Evolutionary conservation across 2,329 filamentous ascomycete genomes (phyloP).

Genomic region (Cytospora mali): DNA sequence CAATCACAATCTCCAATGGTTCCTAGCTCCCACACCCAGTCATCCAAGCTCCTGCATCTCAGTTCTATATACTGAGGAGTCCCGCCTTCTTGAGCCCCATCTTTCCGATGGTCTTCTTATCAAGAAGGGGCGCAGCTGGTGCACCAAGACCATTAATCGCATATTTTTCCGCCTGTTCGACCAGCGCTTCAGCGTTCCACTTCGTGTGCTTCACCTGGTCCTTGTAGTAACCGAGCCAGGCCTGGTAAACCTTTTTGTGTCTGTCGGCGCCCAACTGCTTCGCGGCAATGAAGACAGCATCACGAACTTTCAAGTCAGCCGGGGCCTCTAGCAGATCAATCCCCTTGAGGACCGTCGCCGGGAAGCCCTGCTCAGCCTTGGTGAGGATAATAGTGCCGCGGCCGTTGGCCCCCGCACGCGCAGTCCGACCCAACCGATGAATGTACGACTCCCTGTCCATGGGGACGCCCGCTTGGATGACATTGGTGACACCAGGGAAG

Average conservation of each 20-base stretch:
- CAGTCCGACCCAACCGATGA: constrained; percentile 68
- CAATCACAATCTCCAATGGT: too few species aligned
- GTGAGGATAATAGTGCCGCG: constrained; percentile 63
- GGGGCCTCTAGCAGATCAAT: constrained; percentile 54
- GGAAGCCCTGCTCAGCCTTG: constrained; percentile 57
- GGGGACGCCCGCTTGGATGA: constrained; percentile 65
- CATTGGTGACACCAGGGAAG: constrained; percentile 69
- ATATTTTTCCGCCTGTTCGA: constrained; percentile 54
- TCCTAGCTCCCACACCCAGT: neutral
- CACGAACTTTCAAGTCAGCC: constrained; percentile 47
- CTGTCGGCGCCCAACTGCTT: constrained; percentile 47
- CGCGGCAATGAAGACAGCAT: constrained; percentile 43
- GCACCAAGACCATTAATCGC: constrained; percentile 51
- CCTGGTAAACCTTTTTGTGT: constrained; percentile 55
- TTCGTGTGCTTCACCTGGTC: constrained; percentile 48
- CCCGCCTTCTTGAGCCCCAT: constrained; percentile 62
- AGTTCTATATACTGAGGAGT: constrained; percentile 43
- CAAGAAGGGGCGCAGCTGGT: constrained; percentile 50
- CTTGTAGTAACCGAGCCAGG: constrained; percentile 61
- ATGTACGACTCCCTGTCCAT: constrained; percentile 65
- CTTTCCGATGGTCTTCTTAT: constrained; percentile 53
- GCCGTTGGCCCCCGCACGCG: constrained; percentile 64
- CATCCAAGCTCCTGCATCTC: neutral
- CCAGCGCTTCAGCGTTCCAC: constrained; percentile 49
- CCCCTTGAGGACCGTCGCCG: constrained; percentile 52